Evolutionary conservation across 805 yeast genomes (phyloP).

Genomic region (Cyberlindnera nakhonratchasimensis): DNA sequence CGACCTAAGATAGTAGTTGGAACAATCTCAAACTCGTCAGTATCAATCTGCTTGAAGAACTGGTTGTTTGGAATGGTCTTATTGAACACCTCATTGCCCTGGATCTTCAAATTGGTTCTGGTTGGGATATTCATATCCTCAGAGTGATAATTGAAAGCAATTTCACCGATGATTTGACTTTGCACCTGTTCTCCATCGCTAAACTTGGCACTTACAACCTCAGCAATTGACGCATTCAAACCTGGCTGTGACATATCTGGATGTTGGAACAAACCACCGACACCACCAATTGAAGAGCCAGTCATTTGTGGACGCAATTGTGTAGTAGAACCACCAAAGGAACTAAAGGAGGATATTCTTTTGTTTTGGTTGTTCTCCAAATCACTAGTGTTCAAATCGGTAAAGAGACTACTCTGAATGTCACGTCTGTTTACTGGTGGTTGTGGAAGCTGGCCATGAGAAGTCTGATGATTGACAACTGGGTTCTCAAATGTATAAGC

Average conservation of each 20-base stretch:
- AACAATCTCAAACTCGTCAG: constrained; percentile 40
- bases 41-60: constrained; percentile 48
- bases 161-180: constrained; percentile 75
- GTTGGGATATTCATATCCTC: constrained; percentile 34
- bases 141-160: constrained; percentile 69
- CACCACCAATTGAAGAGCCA: constrained; percentile 37
- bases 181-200: constrained; percentile 60
- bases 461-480: constrained; percentile 5
- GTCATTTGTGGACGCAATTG: constrained; percentile 41
- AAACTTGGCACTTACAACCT: constrained; percentile 70
- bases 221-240: constrained; percentile 81
- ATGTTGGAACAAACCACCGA: constrained; percentile 43
- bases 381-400: constrained; percentile 39
- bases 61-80: constrained; percentile 50
- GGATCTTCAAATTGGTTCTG: constrained; percentile 41
- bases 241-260: constrained; percentile 55
- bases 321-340: constrained; percentile 28
- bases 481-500: constrained; percentile 21
- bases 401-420: constrained; percentile 45
- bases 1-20: constrained; percentile 53
- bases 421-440: constrained; percentile 32
- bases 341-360: constrained; percentile 27
- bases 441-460: constrained; percentile 19
- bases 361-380: constrained; percentile 26
- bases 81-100: constrained; percentile 39